Evolutionary conservation across 169 alveolate genomes (phyloP).

Genomic region (Nephromyces sp.): DNA sequence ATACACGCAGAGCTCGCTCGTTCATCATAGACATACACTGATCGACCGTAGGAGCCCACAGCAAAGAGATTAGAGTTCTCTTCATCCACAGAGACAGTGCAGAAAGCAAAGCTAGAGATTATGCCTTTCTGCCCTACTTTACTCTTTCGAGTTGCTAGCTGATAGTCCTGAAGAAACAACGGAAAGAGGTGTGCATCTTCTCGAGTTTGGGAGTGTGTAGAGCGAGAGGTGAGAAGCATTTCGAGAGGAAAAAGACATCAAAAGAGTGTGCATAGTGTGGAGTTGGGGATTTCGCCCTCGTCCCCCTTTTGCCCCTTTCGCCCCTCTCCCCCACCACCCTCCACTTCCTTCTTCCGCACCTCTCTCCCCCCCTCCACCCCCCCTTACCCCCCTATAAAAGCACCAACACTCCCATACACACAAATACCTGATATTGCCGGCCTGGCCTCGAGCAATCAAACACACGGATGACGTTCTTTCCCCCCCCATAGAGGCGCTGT

Average conservation of each 20-base stretch:
- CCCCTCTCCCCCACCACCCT: too few relatives aligned
- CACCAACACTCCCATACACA: too few relatives aligned
- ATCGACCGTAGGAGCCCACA: conserved; percentile 10
- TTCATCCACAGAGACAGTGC: background rate
- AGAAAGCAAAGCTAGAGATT: conserved; percentile 9
- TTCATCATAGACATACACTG: conserved; percentile 6
- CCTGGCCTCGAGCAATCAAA: background rate
- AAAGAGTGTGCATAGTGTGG: too few relatives aligned
- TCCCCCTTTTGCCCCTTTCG: too few relatives aligned
- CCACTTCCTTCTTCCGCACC: too few relatives aligned
- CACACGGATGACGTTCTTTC: background rate
- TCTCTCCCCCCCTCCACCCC: too few relatives aligned
- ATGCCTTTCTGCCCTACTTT: conserved; percentile 7
- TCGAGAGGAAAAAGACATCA: too few relatives aligned
- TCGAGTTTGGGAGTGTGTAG: too few relatives aligned
- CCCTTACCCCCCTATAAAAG: too few relatives aligned
- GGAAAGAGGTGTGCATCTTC: background rate
- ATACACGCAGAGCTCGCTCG: background rate
- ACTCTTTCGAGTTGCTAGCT: conserved; percentile 2
- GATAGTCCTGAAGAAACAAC: background rate
- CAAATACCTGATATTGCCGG: background rate
- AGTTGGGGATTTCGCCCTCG: too few relatives aligned
- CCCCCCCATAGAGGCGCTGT: background rate
- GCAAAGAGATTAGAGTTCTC: conserved; percentile 4
- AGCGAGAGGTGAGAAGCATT: too few relatives aligned